These are phyloP conservation scores for Paecilomyces dactylethromorphus DNA, from an alignment of 2,329 filamentous ascomycete species.

Conservation along the genomic window DNA sequence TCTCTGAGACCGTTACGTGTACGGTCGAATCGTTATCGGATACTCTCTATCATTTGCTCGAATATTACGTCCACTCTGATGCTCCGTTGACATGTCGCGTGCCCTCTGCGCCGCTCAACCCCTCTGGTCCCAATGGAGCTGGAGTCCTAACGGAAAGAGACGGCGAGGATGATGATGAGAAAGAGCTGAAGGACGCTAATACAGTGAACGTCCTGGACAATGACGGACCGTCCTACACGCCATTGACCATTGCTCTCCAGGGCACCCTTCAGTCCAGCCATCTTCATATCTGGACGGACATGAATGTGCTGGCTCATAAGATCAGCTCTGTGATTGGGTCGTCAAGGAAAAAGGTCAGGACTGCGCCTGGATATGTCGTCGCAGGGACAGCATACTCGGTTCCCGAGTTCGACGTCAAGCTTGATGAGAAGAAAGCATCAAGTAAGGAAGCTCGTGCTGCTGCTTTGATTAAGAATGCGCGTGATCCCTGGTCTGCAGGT, in stretches of 20 bases:
- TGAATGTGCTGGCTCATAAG: constrained; percentile 79
- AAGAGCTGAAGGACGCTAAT: constrained; percentile 35
- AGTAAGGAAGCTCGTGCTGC: constrained; percentile 37
- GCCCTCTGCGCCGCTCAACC: constrained; percentile 62
- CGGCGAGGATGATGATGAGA: constrained; percentile 39
- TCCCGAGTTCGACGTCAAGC: constrained; percentile 56
- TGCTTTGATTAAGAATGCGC: constrained; percentile 34
- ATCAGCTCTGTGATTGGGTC: constrained; percentile 22
- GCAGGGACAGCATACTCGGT: constrained; percentile 83
- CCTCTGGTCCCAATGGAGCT: constrained; percentile 10
- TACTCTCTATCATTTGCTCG: constrained; percentile 47
- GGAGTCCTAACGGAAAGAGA: constrained; percentile 26
- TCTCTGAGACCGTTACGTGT: constrained; percentile 55
- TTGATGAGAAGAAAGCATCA: constrained; percentile 7
- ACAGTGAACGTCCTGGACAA: constrained; percentile 13
- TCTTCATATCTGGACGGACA: constrained; percentile 79
- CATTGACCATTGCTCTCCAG: constrained; percentile 79
- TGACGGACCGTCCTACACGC: constrained; percentile 48
- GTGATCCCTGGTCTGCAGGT: constrained; percentile 40
- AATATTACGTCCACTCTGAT: constrained; percentile 98
- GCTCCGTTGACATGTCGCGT: constrained; percentile 87
- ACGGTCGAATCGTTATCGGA: constrained; percentile 48
- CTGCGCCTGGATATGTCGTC: constrained; percentile 67
- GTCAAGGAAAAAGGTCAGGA: constrained; percentile 42
- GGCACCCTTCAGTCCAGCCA: constrained; percentile 85